These are phyloP conservation scores for Metschnikowia aberdeeniae DNA, from an alignment of 805 yeast genomes.

Conservation along the genomic window DNA sequence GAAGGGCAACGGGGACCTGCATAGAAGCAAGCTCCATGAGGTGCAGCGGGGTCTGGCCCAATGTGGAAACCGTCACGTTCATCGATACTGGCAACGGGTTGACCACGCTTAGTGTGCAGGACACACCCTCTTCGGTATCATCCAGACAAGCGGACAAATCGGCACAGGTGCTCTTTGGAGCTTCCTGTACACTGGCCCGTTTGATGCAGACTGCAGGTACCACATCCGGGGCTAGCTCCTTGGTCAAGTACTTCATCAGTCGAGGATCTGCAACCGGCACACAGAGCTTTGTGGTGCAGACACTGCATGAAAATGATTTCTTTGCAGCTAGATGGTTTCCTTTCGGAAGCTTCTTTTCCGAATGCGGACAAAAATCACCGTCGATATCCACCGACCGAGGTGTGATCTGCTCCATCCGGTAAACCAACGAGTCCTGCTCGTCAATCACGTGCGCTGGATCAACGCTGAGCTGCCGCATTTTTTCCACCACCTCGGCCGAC, in stretches of 20 bases:
- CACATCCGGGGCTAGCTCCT: constrained; percentile 32
- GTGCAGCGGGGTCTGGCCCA: constrained; percentile 18
- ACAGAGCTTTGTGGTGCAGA: constrained; percentile 26
- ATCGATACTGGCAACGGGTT: constrained; percentile 28
- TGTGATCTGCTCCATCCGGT: constrained; percentile 4
- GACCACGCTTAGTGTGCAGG: constrained; percentile 26
- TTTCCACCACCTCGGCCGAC: constrained; percentile 1
- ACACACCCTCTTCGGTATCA: not conserved
- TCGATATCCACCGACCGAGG: constrained; percentile 10
- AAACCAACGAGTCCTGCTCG: constrained; percentile 8
- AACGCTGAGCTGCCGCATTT: constrained; percentile 9
- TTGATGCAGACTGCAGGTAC: constrained; percentile 28
- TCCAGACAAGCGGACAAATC: not conserved
- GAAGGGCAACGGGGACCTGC: constrained; percentile 16
- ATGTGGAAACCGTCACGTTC: constrained; percentile 22
- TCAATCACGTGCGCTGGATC: constrained; percentile 3
- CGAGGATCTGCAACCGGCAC: constrained; percentile 25
- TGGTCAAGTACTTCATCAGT: constrained; percentile 27
- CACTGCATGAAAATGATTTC: constrained; percentile 23
- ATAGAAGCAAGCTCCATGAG: constrained; percentile 2
- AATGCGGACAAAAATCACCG: constrained; percentile 3
- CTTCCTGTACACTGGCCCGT: not conserved
- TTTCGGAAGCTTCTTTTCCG: constrained; percentile 16
- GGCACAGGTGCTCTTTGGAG: not conserved
- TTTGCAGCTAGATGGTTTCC: constrained; percentile 25